A percentile compares a stretch with the other conserved stretches of the same genome.
Evolutionary conservation across 2,329 filamentous ascomycete species (phyloP).

Genomic region (Aspergillus sp.): DNA sequence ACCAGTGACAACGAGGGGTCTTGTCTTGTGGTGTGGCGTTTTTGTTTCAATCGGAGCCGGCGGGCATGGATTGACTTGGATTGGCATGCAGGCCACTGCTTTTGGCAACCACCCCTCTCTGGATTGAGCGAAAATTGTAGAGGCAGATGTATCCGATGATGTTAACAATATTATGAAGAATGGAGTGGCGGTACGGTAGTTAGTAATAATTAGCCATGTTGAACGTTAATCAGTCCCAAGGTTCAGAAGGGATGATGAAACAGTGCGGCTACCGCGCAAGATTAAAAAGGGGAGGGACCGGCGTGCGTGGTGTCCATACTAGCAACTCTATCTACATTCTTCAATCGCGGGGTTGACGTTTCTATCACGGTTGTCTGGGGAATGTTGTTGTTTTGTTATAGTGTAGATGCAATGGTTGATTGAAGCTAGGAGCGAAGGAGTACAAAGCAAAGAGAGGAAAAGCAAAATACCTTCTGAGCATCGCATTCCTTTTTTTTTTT

Average conservation of each 20-base stretch:
- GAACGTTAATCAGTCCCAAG: conserved; percentile 4
- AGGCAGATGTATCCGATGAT: background rate
- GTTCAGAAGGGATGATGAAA: conserved; percentile 5
- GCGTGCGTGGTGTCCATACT: background rate
- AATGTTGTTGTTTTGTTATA: background rate
- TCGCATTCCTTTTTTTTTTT: background rate
- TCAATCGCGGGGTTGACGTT: background rate
- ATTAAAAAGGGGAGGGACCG: background rate
- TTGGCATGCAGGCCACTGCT: conserved; percentile 6
- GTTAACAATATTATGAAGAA: background rate
- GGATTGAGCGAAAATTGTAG: background rate
- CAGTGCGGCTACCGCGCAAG: conserved; percentile 13
- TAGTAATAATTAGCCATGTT: background rate
- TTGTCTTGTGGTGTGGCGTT: background rate
- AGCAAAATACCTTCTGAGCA: conserved; percentile 2
- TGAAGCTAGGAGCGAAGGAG: background rate
- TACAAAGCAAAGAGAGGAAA: background rate
- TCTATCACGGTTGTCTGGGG: background rate
- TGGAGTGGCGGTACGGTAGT: background rate
- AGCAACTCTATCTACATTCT: background rate
- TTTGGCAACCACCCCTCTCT: conserved; percentile 5
- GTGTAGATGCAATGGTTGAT: background rate
- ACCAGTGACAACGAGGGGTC: background rate
- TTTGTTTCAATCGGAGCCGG: conserved; percentile 4
- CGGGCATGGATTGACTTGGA: conserved; percentile 6